Evolutionary conservation across 2,329 filamentous ascomycete genomes (phyloP), one percentile per base, ranked within the genome.

Genomic region (Cordyceps fumosorosea): DNA sequence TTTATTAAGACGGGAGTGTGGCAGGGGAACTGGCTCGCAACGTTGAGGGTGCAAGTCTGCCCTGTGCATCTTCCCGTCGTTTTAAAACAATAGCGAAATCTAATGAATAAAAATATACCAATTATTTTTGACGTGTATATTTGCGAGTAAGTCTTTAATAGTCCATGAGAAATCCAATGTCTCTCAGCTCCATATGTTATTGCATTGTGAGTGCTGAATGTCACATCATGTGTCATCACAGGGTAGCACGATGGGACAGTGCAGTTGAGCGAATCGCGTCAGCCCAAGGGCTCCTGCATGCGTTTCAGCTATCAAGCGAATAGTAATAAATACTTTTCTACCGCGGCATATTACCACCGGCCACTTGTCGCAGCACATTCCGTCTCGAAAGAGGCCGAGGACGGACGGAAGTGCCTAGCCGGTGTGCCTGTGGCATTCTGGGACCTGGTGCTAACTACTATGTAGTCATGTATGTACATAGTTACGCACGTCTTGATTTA

Each of bases 201-300:
- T 42, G 40, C 7, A 34, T 34, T 34, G n/a, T n/a, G 32, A 12
- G 8, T 6, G 32, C 11, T 34, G 34, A 37, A 10, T 37, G 11
- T 37, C 34, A 14, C 34, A 29, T 10, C 34, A 37, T n/a, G 18
- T 44, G 40, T 42, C 40, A n/a, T 18, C 40, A 5, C 16, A 60
- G 50, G 57, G 57, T 54, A 60, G 40, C 26, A 26, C 7, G 40
- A 37, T 53, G 37, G 5, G 40, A 59, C 45, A 6, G 1, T 26
- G 45, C 34, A 34, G 20, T 22, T 34, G 55, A 11, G 20, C 34
- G 34, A 45, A 26, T 20, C 32, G 18, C 26, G 57, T 48, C 40
- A 26, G n/a, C n/a, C n/a, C n/a, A n/a, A n/a, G n/a, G 26, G 14
- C 57, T 54, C 57, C 57, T 47, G 57, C 57, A 54, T 60, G 22